These are phyloP conservation scores for Magnusiomyces tetraspermus DNA, from an alignment of 1,139 yeast genomes.

Conservation along the genomic window DNA sequence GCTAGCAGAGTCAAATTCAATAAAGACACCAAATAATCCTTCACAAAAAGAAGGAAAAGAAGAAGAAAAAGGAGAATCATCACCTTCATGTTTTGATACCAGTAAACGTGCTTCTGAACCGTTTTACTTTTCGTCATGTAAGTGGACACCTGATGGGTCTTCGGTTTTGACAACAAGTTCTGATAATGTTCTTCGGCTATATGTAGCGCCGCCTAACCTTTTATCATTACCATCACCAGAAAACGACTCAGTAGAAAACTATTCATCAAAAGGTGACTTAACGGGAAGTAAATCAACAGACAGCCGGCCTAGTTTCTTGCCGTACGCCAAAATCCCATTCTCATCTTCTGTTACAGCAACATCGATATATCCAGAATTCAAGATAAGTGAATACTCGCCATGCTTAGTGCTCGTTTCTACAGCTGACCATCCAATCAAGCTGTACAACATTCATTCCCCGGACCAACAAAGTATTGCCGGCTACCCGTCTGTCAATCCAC, in stretches of 20 bases:
- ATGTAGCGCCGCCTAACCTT: constrained; percentile 26
- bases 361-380: constrained; percentile 13
- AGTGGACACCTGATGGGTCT: constrained; percentile 31
- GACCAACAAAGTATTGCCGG: constrained; percentile 20
- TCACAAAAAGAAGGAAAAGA: too few relatives aligned
- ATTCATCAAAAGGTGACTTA: constrained; percentile 17
- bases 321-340: constrained; percentile 10
- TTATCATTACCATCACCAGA: not conserved
- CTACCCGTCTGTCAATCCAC: constrained; percentile 20
- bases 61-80: not conserved
- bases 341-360: constrained; percentile 10
- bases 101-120: not conserved
- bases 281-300: too few relatives aligned
- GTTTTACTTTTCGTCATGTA: constrained; percentile 12
- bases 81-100: not conserved
- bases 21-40: not conserved
- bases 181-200: constrained; percentile 27
- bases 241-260: too few relatives aligned
- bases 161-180: constrained; percentile 26
- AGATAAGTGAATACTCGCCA: constrained; percentile 5
- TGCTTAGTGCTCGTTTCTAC: constrained; percentile 10
- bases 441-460: constrained; percentile 13
- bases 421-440: constrained; percentile 13
- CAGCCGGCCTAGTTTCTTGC: constrained; percentile 1
- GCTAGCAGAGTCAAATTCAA: not conserved